phyloP scores from a whole-genome alignment of 345 rosid genomes.

The Gossypium herbaceum region DNA sequence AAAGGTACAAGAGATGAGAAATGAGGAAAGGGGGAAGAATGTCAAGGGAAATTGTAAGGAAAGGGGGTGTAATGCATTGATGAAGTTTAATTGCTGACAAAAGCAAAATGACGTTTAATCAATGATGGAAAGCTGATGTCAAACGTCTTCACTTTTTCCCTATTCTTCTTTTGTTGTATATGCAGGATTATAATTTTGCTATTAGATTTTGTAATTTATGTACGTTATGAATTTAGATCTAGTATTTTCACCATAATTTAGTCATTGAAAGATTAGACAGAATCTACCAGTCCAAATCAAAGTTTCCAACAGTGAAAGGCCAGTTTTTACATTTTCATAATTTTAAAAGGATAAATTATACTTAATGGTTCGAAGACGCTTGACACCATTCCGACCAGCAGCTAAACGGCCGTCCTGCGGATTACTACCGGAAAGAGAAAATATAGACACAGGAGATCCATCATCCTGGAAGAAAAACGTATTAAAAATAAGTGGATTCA shows the following conservation, averaged over 20 bases:
- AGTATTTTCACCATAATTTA: no score
- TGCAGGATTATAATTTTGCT: no score
- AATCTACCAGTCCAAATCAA: no score
- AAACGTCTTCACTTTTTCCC: no score
- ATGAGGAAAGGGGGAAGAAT: conserved; percentile 34
- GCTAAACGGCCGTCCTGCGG: conserved; percentile 89
- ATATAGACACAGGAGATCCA: conserved; percentile 89
- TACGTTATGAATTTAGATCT: no score
- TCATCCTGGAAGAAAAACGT: conserved; percentile 53
- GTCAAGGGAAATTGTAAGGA: conserved; percentile 34
- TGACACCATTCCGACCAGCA: conserved; percentile 95
- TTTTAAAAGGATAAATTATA: no score
- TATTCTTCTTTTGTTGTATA: no score
- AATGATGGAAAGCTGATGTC: conserved; percentile 15
- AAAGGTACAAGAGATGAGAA: not conserved
- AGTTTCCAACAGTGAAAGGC: no score
- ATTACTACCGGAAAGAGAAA: conserved; percentile 70
- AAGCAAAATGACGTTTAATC: conserved; percentile 8
- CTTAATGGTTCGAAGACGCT: conserved; percentile 74
- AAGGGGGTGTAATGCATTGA: conserved; percentile 1
- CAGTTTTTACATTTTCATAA: no score
- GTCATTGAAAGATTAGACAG: no score
- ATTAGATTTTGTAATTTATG: no score
- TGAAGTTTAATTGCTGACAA: conserved; percentile 16
- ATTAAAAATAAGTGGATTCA: no score